Conservation (phyloP, 1,284 basidiomycete genomes). For the Leccinum variabile region DNA sequence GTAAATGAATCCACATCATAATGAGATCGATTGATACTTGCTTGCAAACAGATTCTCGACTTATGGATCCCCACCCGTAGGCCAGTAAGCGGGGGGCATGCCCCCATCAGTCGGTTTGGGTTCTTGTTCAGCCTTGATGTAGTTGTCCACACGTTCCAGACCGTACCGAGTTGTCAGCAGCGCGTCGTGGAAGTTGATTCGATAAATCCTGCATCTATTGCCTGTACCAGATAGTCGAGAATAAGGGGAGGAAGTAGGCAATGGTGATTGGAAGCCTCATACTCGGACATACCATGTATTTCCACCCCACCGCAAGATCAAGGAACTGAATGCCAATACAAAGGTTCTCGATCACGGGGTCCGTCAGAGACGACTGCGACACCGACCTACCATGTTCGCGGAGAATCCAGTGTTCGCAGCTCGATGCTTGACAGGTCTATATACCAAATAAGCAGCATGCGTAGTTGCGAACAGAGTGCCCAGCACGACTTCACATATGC, state of each 20-base stretch:
- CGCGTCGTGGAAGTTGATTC: too few relatives aligned
- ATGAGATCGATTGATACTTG: not conserved
- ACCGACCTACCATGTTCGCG: conserved; percentile 47
- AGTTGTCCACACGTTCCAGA: not conserved
- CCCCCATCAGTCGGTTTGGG: not conserved
- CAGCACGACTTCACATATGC: conserved; percentile 51
- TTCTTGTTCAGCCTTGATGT: conserved; percentile 2
- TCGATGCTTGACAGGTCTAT: not conserved
- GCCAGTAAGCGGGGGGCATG: conserved; percentile 1
- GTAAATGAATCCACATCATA: not conserved
- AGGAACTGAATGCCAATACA: conserved; percentile 51
- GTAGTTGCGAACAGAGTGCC: not conserved
- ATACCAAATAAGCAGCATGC: conserved; percentile 1
- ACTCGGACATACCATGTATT: conserved; percentile 45
- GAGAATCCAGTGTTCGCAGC: conserved; percentile 27
- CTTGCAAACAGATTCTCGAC: conserved; percentile 7
- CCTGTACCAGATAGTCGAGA: not conserved
- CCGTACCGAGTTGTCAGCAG: not conserved
- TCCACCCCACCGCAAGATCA: conserved; percentile 61
- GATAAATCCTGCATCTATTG: not conserved
- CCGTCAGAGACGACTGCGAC: not conserved
- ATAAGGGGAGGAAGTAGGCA: not conserved
- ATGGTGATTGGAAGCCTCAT: not conserved
- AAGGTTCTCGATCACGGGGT: not conserved
- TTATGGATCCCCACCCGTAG: not conserved